Base-by-base conservation (phyloP, 2,329 filamentous ascomycete species). In the Paecilomyces formosus region DNA sequence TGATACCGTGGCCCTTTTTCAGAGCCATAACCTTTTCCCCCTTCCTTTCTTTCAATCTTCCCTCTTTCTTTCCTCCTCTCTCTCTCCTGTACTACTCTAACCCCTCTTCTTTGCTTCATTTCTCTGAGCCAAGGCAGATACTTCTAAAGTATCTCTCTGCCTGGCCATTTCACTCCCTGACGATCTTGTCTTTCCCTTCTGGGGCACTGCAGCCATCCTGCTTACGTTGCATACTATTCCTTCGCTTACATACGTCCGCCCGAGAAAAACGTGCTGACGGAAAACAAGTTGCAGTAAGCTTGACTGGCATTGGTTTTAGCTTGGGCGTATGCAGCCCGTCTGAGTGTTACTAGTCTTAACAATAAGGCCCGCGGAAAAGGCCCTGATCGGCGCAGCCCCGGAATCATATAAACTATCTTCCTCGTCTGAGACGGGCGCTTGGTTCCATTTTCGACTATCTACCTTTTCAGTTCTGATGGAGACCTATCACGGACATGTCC, bases 401-500 rank as follows among this genome's bases (percentile, higher is more conserved):
- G n/a, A 45, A 45, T 45, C 39, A 45, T 45, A 45, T 45, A 45
- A 45, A 18, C 39, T 18, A 18, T 35, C 53, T 33, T 12, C 21
- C 53, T 33, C 39, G 39, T 45, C 39, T 45, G 15, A 45, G 39
- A 45, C 39, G 39, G n/a, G 39, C 39, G n/a, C 18, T 45, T 45
- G 39, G 18, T 6, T 45, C n/a, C 7, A 21, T 45, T 45, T 45
- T 18, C 39, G 30, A 31, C 30, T 12, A 9, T 21, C n/a, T 45
- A n/a, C 39, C 9, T 45, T 45, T 21, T 45, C 39, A n/a, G 64
- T 58, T 63, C 67, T 66, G 66, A 97, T 97, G 93, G 94, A 99
- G 79, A 99, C 94, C 53, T 99, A 97, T 72, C 85, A 93, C 79
- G 94, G 94, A 62, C 89, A 90, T 73, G 92, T 99, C 70, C 90